Evolutionary conservation across 2,329 filamentous ascomycete species (phyloP).

Genomic region (Colletotrichum sp.): DNA sequence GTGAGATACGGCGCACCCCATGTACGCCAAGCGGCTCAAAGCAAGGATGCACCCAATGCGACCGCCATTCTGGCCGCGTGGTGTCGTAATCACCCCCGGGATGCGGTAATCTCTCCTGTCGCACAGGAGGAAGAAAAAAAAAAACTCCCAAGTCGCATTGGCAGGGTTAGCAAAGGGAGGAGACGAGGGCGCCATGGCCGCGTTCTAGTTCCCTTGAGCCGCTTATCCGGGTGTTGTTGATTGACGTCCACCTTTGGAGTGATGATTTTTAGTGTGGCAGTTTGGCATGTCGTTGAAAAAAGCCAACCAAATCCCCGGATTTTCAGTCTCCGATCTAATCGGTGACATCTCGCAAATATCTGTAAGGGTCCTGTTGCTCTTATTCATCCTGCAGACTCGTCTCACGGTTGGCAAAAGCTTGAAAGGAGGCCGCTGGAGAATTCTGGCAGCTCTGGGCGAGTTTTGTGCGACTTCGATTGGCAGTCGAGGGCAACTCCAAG

Average conservation of each 20-base stretch:
- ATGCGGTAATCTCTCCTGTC: conserved; percentile 4
- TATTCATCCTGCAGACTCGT: conserved; percentile 9
- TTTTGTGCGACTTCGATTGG: conserved; percentile 9
- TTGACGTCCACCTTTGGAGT: not conserved
- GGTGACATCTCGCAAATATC: not conserved
- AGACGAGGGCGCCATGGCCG: not conserved
- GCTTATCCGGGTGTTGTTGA: not conserved
- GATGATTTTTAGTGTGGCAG: not conserved
- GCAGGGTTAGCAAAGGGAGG: not conserved
- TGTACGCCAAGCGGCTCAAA: conserved; percentile 20
- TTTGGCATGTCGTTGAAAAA: not conserved
- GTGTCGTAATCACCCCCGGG: conserved; percentile 16
- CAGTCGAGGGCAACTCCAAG: conserved; percentile 2
- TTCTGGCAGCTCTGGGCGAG: not conserved
- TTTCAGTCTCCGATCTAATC: not conserved
- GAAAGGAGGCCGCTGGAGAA: not conserved
- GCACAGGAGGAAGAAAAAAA: not conserved
- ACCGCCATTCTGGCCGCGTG: conserved; percentile 7
- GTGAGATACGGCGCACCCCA: not conserved
- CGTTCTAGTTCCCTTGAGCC: not conserved
- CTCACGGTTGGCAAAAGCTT: conserved; percentile 19
- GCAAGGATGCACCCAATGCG: conserved; percentile 13
- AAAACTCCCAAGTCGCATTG: not conserved
- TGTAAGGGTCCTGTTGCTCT: not conserved
- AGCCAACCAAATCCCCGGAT: not conserved